These are phyloP conservation scores for Candida smagusa DNA, from an alignment of 1,139 yeast species.

Conservation along the genomic window DNA sequence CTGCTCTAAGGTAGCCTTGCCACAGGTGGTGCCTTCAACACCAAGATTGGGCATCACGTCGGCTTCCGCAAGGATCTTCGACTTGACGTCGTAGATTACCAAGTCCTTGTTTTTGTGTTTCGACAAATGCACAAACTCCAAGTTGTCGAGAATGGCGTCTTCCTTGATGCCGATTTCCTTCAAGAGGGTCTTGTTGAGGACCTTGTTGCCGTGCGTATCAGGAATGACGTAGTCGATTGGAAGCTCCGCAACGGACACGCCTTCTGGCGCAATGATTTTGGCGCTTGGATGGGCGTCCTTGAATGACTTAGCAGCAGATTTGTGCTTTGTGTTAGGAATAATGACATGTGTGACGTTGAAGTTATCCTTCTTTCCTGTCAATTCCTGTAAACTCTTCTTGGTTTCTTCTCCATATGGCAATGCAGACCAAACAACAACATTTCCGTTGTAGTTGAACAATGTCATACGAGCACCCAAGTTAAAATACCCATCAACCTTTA, in stretches of 20 bases:
- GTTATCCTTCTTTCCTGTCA: slow-evolving; percentile 23
- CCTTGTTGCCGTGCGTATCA: slow-evolving; percentile 15
- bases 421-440: slow-evolving; percentile 52
- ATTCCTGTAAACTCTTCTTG: slow-evolving; percentile 32
- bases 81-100: slow-evolving; percentile 18
- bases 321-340: slow-evolving; percentile 54
- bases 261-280: slow-evolving; percentile 49
- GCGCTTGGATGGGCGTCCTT: slow-evolving; percentile 45
- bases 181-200: slow-evolving; percentile 20
- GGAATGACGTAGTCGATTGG: slow-evolving; percentile 31
- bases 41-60: slow-evolving; percentile 24
- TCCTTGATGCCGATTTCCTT: slow-evolving; percentile 21
- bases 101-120: slow-evolving; percentile 20
- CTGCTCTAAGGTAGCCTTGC: slow-evolving; percentile 20
- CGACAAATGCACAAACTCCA: slow-evolving; percentile 23
- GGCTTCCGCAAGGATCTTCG: slow-evolving; percentile 20
- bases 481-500: slow-evolving; percentile 36
- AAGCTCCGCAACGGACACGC: slow-evolving; percentile 20
- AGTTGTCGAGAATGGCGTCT: slow-evolving; percentile 18
- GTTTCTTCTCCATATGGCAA: slow-evolving; percentile 55
- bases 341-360: slow-evolving; percentile 41
- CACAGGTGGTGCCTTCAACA: slow-evolving; percentile 11
- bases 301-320: slow-evolving; percentile 54
- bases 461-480: slow-evolving; percentile 60
- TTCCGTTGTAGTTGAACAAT: slow-evolving; percentile 34